Evolutionary conservation across 176 grass and related monocot species (phyloP), one percentile per base, ranked within the genome.

Genomic region (Bromus sterilis): DNA sequence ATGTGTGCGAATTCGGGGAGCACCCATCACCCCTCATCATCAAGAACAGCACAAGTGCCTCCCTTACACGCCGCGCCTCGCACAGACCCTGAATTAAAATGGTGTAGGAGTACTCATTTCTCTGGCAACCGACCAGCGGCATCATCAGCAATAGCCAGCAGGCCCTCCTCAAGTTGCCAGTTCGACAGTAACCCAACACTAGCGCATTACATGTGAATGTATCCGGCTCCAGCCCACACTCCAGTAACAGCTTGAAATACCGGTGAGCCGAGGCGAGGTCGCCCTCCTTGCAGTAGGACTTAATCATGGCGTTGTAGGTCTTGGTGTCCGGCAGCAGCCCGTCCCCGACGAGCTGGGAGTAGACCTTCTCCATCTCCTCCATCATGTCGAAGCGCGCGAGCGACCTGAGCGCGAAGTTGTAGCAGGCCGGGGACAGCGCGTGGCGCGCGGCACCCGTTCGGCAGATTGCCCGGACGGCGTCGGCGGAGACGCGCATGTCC

Each of bases 91-190:
- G 91, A 40, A 97, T 97, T 14, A 88, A 83, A 75, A 93, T 93
- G 42, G 91, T 97, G 37, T 91, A 93, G 33, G 94, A 93, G 78
- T 89, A 93, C 61, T 91, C 77, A 78, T 97, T 93, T 79, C 91
- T 93, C 46, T 3, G 20, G 74, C 81, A 89, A 78, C 91, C 91
- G 56, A 84, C 75, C 58, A 87, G 39, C 14, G 94, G 91, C 94
- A 97, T 97, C 88, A 97, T 90, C 30, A 94, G 24, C 36, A 97
- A 79, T 14, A 97, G 18, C 80, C 94, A 89, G 51, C 94, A 97
- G 61, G 94, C 94, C 41, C 69, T 84, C 72, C 83, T 83, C 64
- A 92, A 31, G 43, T 92, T 74, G 72, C 81, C 72, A 28, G 36
- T 61, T 64, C 78, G 59, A 31, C 94, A 92, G 44, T 86, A 92